Evolutionary conservation across 352 stramenopile species (phyloP).

Genomic region (Pythium apleroticum): DNA sequence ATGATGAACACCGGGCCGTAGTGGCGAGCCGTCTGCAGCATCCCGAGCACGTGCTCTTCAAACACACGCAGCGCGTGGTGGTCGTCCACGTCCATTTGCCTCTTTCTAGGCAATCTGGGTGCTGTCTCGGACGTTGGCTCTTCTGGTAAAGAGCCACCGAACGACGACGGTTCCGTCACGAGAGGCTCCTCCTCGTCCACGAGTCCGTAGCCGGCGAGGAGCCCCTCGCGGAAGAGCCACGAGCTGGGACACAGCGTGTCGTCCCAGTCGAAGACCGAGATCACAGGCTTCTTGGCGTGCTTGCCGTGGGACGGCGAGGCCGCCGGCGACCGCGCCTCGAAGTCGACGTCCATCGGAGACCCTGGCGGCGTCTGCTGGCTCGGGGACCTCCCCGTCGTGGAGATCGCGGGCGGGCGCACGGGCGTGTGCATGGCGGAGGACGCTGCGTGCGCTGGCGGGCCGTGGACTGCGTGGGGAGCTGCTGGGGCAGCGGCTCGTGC

Average conservation of each 20-base stretch:
- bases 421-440: not conserved
- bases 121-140: not conserved
- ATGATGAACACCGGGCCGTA: conserved; percentile 63
- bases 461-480: not conserved
- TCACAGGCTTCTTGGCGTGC: conserved; percentile 14
- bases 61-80: conserved; percentile 30
- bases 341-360: conserved; percentile 30
- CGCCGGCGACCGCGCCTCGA: conserved; percentile 13
- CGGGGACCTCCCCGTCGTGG: not conserved
- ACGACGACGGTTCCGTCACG: conserved; percentile 6
- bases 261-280: conserved; percentile 66
- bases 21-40: conserved; percentile 41
- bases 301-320: conserved; percentile 18
- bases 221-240: conserved; percentile 47
- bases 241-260: conserved; percentile 64
- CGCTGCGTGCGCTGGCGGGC: not conserved
- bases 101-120: conserved; percentile 12
- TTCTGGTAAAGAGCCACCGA: conserved; percentile 1
- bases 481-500: not conserved
- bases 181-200: conserved; percentile 30
- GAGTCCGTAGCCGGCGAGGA: conserved; percentile 44
- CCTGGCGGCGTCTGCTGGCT: conserved; percentile 13
- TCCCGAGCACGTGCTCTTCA: conserved; percentile 39
- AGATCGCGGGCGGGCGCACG: conserved; percentile 4
- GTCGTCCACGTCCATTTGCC: conserved; percentile 24